Evolutionary conservation across 2,329 filamentous ascomycete species (phyloP), one percentile per base, ranked within the genome.

Genomic region (Cucurbitaria berberidis): DNA sequence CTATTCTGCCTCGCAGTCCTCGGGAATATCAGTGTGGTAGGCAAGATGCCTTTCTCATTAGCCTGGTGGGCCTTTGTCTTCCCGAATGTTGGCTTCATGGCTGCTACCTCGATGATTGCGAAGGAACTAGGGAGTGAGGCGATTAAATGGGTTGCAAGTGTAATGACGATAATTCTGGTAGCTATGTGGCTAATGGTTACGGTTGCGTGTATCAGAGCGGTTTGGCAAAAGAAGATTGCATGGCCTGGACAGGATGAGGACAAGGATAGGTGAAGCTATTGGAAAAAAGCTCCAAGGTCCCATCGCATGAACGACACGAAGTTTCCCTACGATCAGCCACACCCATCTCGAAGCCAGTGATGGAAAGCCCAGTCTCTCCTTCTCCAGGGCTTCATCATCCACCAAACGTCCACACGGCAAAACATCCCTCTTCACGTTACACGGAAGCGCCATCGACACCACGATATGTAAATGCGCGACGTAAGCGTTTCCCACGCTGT

Each of bases 1-100:
- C 79, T 84, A 62, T 84, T 84, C 61, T 58, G 49, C 0, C 68
- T 79, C 16, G 69, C 74, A 0, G 34, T 74, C 0, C 51, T 77
- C 3, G 68, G 60, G 5, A 65, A 63, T 36, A 35, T 74, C 0
- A 35, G 32, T 15, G 51, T 44, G 0, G 36, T 61, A 3, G 52
- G 52, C 0, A 50, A 48, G 8, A 70, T 70, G 30, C 84, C 82
- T 79, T 81, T 86, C 82, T 61, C 52, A 78, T 75, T 88, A 1
- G 55, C 51, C 9, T 88, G 84, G 84, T 88, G 83, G 81, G 84
- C 84, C 0, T 80, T 84, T 63, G 69, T 77, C 0, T 77, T 77
- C 39, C 75, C 75, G 0, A 77, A 77, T 51, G 72, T 74, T 3
- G 75, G 75, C 13, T 76, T 77, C 38, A 68, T 67, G 30, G 40